phyloP scores from a whole-genome alignment of 139 green algal genomes.

The Chara braunii region DNA sequence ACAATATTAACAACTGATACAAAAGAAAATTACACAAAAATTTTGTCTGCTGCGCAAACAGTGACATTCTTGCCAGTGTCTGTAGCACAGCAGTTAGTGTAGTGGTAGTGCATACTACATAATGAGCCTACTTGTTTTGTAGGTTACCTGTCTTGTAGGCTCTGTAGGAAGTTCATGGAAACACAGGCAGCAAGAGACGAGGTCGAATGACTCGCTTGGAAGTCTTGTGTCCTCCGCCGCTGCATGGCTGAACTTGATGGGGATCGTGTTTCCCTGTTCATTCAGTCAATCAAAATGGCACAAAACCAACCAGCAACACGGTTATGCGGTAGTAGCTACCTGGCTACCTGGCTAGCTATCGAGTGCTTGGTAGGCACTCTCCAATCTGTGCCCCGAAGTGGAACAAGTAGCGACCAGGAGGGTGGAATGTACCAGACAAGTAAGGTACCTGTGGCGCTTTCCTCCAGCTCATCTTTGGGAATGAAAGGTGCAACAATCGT shows the following conservation, averaged over 20 bases:
- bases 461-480: too few species aligned
- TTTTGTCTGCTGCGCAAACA: background rate
- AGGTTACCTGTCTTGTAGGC: slow-evolving; percentile 37
- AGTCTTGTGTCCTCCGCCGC: slow-evolving; percentile 33
- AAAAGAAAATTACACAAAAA: background rate
- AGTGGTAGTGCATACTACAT: background rate
- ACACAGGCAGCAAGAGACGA: slow-evolving; percentile 39
- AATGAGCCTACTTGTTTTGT: background rate
- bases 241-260: slow-evolving; percentile 31
- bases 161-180: slow-evolving; percentile 40
- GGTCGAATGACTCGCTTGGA: slow-evolving; percentile 17
- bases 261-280: slow-evolving; percentile 12
- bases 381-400: background rate
- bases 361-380: background rate
- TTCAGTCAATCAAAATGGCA: background rate
- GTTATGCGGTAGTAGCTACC: background rate
- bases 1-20: background rate
- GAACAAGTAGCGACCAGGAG: background rate
- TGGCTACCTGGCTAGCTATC: too few species aligned
- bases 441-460: too few species aligned
- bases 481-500: too few species aligned
- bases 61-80: background rate
- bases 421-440: background rate
- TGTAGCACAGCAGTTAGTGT: background rate
- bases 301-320: background rate